phyloP scores from a whole-genome alignment of 202 grass and related monocot genomes.

The Bolboschoenoplectus hybrid region DNA sequence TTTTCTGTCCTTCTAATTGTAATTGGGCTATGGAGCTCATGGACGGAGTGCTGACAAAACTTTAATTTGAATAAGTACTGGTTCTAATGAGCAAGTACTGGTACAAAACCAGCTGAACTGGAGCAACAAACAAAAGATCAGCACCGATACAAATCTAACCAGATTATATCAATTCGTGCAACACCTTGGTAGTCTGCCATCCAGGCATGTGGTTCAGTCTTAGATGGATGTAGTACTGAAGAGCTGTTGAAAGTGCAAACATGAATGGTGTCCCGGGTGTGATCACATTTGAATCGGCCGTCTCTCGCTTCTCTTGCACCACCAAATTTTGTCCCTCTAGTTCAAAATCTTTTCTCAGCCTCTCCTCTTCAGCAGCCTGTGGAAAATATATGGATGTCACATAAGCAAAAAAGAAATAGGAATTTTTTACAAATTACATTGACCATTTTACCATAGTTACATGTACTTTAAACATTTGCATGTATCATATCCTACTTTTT shows the following conservation, averaged over 20 bases:
- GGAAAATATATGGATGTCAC: slow-evolving; percentile 23
- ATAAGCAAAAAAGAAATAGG: neutral
- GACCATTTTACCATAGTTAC: neutral
- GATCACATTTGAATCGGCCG: slow-evolving; percentile 90
- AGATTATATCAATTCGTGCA: slow-evolving; percentile 43
- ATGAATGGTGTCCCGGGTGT: slow-evolving; percentile 93
- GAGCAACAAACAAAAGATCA: slow-evolving; percentile 32
- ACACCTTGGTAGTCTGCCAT: slow-evolving; percentile 94
- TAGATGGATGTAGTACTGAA: slow-evolving; percentile 93
- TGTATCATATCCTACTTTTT: neutral
- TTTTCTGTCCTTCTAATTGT: slow-evolving; percentile 2
- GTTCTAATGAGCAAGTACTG: neutral
- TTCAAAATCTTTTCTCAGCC: slow-evolving; percentile 73
- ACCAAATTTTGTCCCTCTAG: slow-evolving; percentile 62
- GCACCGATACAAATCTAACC: slow-evolving; percentile 40
- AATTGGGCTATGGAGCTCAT: slow-evolving; percentile 6
- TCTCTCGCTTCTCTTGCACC: slow-evolving; percentile 63
- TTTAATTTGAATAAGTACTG: slow-evolving; percentile 3
- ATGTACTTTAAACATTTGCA: neutral
- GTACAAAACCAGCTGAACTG: slow-evolving; percentile 16
- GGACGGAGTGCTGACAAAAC: slow-evolving; percentile 5
- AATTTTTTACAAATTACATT: neutral
- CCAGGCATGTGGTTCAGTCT: slow-evolving; percentile 74
- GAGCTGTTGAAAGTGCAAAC: slow-evolving; percentile 75
- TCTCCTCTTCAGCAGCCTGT: slow-evolving; percentile 85